These are phyloP conservation scores for Neohortaea acidophila DNA, from an alignment of 495 filamentous ascomycete species.

Conservation along the genomic window DNA sequence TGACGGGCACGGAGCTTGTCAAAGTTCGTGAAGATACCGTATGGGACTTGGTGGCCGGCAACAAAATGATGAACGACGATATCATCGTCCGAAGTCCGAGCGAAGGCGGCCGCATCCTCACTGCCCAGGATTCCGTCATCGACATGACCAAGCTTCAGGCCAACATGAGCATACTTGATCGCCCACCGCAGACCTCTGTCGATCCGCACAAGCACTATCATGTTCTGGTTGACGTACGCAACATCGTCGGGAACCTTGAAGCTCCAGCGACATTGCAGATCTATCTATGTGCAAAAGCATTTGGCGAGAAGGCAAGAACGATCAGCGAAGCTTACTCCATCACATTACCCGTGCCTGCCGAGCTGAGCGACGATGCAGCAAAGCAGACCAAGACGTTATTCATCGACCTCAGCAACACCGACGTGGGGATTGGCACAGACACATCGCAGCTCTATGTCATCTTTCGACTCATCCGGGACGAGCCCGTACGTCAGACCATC, in stretches of 20 bases:
- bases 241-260: conserved; percentile 54
- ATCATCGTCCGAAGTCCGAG: conserved; percentile 84
- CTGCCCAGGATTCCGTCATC: conserved; percentile 81
- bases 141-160: conserved; percentile 85
- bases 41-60: conserved; percentile 86
- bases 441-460: conserved; percentile 59
- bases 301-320: conserved; percentile 43
- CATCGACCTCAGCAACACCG: conserved; percentile 61
- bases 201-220: conserved; percentile 71
- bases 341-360: conserved; percentile 32
- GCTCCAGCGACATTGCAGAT: conserved; percentile 61
- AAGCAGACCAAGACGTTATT: conserved; percentile 72
- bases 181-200: conserved; percentile 45
- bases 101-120: conserved; percentile 69
- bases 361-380: conserved; percentile 33
- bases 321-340: conserved; percentile 73
- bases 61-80: conserved; percentile 80
- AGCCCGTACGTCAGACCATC: conserved; percentile 15
- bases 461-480: conserved; percentile 60
- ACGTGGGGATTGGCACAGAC: conserved; percentile 64
- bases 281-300: conserved; percentile 58
- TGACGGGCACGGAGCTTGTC: conserved; percentile 69
- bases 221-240: conserved; percentile 67
- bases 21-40: conserved; percentile 68
- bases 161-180: conserved; percentile 85